Percentiles rank a stretch among this genome's conserved stretches.
phyloP scores from a whole-genome alignment of 2,329 filamentous ascomycete genomes.

The Ceratocystis lukuohia region DNA sequence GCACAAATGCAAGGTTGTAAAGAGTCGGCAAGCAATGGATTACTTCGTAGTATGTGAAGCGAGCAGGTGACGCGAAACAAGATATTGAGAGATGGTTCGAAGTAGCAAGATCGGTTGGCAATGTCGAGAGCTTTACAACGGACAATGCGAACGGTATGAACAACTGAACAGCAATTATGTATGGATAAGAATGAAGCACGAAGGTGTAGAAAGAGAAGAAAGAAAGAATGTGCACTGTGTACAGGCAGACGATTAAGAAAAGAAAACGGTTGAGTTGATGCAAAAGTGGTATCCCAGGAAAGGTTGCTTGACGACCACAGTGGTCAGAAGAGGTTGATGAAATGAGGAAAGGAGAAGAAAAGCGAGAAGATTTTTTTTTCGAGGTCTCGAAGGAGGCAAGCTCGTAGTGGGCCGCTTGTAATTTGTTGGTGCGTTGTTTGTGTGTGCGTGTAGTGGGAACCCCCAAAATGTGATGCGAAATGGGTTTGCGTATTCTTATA shows the following conservation, averaged over 20 bases:
- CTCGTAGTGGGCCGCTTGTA: conserved; percentile 15
- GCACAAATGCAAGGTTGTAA: conserved; percentile 8
- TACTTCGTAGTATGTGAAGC: conserved; percentile 6
- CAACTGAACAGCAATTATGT: conserved; percentile 17
- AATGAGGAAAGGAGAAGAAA: conserved; percentile 15
- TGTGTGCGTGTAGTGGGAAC: conserved; percentile 9
- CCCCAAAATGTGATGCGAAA: conserved; percentile 5
- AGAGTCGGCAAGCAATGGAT: not conserved
- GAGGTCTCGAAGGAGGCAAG: conserved; percentile 7
- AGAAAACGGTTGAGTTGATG: conserved; percentile 1
- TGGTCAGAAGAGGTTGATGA: conserved; percentile 8
- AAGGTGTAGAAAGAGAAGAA: conserved; percentile 13
- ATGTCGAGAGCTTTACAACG: not conserved
- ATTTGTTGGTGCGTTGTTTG: conserved; percentile 9
- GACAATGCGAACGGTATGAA: conserved; percentile 9
- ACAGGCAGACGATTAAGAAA: conserved; percentile 18
- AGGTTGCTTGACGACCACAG: not conserved
- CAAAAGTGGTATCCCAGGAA: not conserved
- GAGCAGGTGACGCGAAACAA: conserved; percentile 15
- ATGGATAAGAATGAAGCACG: conserved; percentile 18
- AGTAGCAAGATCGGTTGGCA: conserved; percentile 5
- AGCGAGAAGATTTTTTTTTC: not conserved
- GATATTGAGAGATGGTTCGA: conserved; percentile 1
- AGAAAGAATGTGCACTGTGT: conserved; percentile 22
- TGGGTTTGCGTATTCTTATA: conserved; percentile 11